Percentiles rank a stretch among this genome's conserved stretches.
Evolutionary conservation across 2,329 filamentous ascomycete genomes (phyloP).

Genomic region (Talaromyces sp.): DNA sequence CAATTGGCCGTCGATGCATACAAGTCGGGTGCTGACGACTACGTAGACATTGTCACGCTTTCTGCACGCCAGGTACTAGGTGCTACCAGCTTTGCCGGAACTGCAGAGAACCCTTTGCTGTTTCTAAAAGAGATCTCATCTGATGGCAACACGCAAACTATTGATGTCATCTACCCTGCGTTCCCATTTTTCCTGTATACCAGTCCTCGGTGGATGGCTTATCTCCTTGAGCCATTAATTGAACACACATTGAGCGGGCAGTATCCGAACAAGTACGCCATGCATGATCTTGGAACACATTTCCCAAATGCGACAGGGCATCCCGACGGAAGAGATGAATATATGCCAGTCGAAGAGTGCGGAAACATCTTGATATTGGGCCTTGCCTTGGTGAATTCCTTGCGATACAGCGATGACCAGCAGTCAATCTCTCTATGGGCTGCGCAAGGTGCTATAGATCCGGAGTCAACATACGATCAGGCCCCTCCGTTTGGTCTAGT

Average conservation of each 20-base stretch:
- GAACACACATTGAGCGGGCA: slow-evolving; percentile 79
- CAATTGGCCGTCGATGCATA: slow-evolving; percentile 69
- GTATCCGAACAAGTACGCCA: slow-evolving; percentile 66
- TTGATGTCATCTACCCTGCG: slow-evolving; percentile 81
- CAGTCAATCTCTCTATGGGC: slow-evolving; percentile 59
- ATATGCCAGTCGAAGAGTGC: slow-evolving; percentile 59
- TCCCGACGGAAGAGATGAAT: slow-evolving; percentile 51
- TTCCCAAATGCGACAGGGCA: slow-evolving; percentile 57
- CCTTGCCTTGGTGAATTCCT: slow-evolving; percentile 69
- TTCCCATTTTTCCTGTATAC: slow-evolving; percentile 86
- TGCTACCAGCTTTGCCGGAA: slow-evolving; percentile 70
- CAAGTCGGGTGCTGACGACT: slow-evolving; percentile 68
- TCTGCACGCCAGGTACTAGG: slow-evolving; percentile 77
- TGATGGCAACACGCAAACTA: slow-evolving; percentile 79
- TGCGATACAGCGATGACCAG: slow-evolving; percentile 59
- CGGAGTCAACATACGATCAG: slow-evolving; percentile 25
- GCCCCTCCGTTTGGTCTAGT: slow-evolving; percentile 47
- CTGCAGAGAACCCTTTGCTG: slow-evolving; percentile 65
- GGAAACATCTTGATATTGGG: slow-evolving; percentile 79
- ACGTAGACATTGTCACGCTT: slow-evolving; percentile 72
- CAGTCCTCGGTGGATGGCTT: slow-evolving; percentile 74
- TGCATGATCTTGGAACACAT: slow-evolving; percentile 52
- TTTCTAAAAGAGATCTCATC: slow-evolving; percentile 86
- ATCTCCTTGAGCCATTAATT: slow-evolving; percentile 72
- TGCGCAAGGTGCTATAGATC: slow-evolving; percentile 31